phyloP scores from a whole-genome alignment of 805 yeast genomes.

The Zygoascus ofunaensis region DNA sequence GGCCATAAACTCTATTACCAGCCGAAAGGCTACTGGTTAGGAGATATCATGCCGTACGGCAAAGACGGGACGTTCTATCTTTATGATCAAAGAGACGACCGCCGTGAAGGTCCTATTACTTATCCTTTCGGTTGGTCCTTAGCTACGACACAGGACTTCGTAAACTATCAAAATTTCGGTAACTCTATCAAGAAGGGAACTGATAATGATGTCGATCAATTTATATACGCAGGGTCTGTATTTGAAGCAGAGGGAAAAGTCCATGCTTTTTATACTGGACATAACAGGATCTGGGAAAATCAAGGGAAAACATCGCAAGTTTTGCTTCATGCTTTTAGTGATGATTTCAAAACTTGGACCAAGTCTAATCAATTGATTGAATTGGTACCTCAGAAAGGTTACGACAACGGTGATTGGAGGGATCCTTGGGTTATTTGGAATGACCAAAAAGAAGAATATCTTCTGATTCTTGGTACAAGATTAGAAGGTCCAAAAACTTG shows the following conservation, averaged over 20 bases:
- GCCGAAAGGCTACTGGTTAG: slow-evolving; percentile 6
- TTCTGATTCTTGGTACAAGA: slow-evolving; percentile 4
- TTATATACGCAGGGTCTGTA: slow-evolving; percentile 6
- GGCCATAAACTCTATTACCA: slow-evolving; percentile 1
- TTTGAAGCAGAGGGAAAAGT: slow-evolving; percentile 5
- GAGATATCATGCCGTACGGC: slow-evolving; percentile 8
- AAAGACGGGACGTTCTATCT: slow-evolving; percentile 6
- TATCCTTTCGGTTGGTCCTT: slow-evolving; percentile 5
- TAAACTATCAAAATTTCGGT: slow-evolving; percentile 1
- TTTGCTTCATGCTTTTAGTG: slow-evolving; percentile 4
- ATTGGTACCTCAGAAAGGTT: slow-evolving; percentile 4
- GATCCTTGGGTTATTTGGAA: slow-evolving; percentile 7
- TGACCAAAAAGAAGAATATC: slow-evolving; percentile 4
- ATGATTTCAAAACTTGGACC: slow-evolving; percentile 5
- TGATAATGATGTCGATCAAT: slow-evolving; percentile 4
- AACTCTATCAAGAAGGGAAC: slow-evolving; percentile 6
- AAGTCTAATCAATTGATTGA: slow-evolving; percentile 4
- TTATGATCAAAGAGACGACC: slow-evolving; percentile 7
- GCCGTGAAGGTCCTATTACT: slow-evolving; percentile 7
- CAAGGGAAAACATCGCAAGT: slow-evolving; percentile 5
- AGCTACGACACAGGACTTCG: slow-evolving; percentile 4
- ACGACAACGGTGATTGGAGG: slow-evolving; percentile 4
- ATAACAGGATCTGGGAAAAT: slow-evolving; percentile 5
- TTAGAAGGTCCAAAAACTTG: slow-evolving; percentile 6
- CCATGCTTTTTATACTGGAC: slow-evolving; percentile 6